phyloP scores from a whole-genome alignment of 768 basidiomycete species.

The Leccinellum albellum region DNA sequence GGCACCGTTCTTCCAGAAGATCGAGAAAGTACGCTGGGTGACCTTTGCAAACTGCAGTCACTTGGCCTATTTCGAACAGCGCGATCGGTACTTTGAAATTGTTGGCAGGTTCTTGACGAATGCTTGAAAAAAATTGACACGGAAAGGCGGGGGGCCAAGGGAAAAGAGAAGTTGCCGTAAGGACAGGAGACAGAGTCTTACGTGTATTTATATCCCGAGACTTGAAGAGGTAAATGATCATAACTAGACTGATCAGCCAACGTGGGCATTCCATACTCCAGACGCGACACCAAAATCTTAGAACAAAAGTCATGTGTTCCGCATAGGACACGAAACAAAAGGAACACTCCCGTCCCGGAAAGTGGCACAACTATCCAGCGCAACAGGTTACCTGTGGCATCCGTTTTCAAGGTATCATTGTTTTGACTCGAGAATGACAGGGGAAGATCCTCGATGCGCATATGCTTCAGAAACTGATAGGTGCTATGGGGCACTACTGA shows the following conservation, averaged over 20 bases:
- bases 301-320: no score
- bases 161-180: neutral
- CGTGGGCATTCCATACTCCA: no score
- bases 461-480: neutral
- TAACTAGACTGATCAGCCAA: no score
- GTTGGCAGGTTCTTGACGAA: constrained; percentile 14
- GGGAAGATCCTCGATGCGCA: neutral
- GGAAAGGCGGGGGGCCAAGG: neutral
- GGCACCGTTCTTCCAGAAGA: constrained; percentile 31
- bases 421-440: neutral
- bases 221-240: neutral
- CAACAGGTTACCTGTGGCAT: neutral
- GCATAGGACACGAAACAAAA: no score
- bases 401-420: no score
- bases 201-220: neutral
- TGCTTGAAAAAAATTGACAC: neutral
- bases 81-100: constrained; percentile 17
- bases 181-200: neutral
- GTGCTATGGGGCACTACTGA: neutral
- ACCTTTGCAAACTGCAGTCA: constrained; percentile 27
- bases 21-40: constrained; percentile 35
- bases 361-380: neutral
- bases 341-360: neutral
- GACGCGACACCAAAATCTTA: no score
- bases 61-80: constrained; percentile 14